Evolutionary conservation across 1,284 basidiomycete species (phyloP).

Genomic region (Meira nashicola): DNA sequence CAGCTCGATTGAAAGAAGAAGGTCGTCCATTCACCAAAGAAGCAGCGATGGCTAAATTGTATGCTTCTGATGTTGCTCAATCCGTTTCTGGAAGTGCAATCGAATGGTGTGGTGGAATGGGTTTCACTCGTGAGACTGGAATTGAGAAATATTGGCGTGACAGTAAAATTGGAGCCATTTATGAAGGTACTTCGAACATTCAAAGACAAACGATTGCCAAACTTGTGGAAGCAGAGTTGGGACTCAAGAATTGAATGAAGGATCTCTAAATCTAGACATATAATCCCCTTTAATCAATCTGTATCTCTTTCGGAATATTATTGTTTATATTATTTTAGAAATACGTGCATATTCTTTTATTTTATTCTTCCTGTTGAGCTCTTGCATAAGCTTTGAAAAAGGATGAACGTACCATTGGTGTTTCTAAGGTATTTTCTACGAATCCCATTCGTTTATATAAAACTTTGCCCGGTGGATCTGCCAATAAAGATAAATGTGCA

Average conservation of each 20-base stretch:
- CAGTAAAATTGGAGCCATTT: constrained; percentile 61
- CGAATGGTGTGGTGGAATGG: constrained; percentile 93
- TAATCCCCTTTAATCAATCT: neutral
- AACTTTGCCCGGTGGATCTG: neutral
- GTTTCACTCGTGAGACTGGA: constrained; percentile 76
- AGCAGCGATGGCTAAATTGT: constrained; percentile 88
- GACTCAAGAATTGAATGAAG: constrained; percentile 20
- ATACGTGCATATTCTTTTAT: neutral
- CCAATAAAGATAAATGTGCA: neutral
- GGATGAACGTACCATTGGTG: neutral
- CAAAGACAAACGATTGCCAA: constrained; percentile 95
- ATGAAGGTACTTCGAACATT: constrained; percentile 62
- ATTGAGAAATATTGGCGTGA: constrained; percentile 81
- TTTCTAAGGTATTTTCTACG: neutral
- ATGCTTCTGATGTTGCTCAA: constrained; percentile 81
- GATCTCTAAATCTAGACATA: neutral
- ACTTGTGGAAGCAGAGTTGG: constrained; percentile 38
- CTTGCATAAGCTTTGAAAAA: neutral
- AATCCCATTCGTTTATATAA: neutral
- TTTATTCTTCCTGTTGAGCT: neutral
- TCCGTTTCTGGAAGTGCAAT: constrained; percentile 81
- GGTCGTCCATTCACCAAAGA: constrained; percentile 87
- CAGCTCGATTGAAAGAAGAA: constrained; percentile 86
- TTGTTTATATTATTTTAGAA: neutral
- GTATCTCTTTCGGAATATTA: neutral